Evolutionary conservation across 2,329 filamentous ascomycete genomes (phyloP).

Genomic region (Penicillium sp.): DNA sequence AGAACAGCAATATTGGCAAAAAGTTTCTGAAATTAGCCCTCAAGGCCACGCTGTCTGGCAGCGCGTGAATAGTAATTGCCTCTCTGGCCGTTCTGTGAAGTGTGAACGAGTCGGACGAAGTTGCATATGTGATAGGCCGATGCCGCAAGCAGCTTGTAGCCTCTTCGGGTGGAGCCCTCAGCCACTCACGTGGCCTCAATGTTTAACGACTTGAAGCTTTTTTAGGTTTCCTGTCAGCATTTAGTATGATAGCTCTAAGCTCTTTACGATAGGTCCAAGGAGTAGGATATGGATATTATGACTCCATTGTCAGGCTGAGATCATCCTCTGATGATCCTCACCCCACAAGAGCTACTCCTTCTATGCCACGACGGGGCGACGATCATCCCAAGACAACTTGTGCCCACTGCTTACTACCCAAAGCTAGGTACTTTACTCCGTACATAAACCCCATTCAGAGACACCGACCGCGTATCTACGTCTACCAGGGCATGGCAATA

Average conservation of each 20-base stretch:
- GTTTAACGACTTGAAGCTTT: neutral
- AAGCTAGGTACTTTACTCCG: no score
- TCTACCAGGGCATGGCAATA: no score
- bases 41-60: slow-evolving; percentile 9
- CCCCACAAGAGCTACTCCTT: neutral
- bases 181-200: slow-evolving; percentile 20
- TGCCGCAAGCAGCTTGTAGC: slow-evolving; percentile 15
- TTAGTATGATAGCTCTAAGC: no score
- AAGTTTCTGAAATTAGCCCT: neutral
- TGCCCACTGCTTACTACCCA: no score
- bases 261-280: no score
- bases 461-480: no score
- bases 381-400: no score
- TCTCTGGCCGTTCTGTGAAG: slow-evolving; percentile 5
- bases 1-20: neutral
- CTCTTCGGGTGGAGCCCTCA: slow-evolving; percentile 18
- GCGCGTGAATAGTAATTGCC: slow-evolving; percentile 3
- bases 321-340: neutral
- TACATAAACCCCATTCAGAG: no score
- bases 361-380: neutral
- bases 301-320: neutral
- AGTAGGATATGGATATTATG: neutral
- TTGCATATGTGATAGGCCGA: no score
- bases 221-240: neutral
- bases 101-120: slow-evolving; percentile 3